phyloP scores from a whole-genome alignment of 768 basidiomycete genomes.

The Pholiota molesta region DNA sequence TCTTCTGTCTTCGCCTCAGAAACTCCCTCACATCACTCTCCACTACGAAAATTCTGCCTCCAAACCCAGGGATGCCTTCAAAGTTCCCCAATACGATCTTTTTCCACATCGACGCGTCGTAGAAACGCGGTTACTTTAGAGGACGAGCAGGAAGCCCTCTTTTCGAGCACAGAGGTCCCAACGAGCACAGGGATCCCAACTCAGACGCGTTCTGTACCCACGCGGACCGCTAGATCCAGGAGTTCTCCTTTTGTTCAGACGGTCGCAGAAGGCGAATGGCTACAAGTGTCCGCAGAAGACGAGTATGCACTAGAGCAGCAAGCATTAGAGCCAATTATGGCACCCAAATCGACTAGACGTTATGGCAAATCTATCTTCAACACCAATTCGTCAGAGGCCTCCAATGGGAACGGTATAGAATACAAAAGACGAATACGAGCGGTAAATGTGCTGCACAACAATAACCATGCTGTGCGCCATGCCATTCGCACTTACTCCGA shows the following conservation, averaged over 20 bases:
- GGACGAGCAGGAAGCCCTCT: not conserved
- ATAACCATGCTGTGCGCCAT: conserved; percentile 46
- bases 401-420: not conserved
- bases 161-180: not conserved
- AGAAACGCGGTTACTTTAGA: not conserved
- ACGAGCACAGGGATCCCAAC: too few relatives aligned
- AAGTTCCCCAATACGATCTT: not conserved
- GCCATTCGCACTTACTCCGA: conserved; percentile 57
- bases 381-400: not conserved
- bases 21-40: not conserved
- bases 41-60: not conserved
- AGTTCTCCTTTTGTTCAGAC: conserved; percentile 7
- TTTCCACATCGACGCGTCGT: conserved; percentile 6
- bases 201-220: not conserved
- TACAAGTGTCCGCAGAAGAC: conserved; percentile 32
- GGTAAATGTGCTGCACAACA: conserved; percentile 32
- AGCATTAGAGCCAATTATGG: not conserved
- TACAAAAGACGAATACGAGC: conserved; percentile 39
- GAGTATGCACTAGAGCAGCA: conserved; percentile 3
- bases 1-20: not conserved
- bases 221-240: not conserved
- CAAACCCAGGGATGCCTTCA: not conserved
- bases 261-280: conserved; percentile 41
- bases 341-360: conserved; percentile 31
- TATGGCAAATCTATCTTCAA: conserved; percentile 41